Evolutionary conservation across 176 grass and related monocot species (phyloP).

Genomic region (Carex scoparia): DNA sequence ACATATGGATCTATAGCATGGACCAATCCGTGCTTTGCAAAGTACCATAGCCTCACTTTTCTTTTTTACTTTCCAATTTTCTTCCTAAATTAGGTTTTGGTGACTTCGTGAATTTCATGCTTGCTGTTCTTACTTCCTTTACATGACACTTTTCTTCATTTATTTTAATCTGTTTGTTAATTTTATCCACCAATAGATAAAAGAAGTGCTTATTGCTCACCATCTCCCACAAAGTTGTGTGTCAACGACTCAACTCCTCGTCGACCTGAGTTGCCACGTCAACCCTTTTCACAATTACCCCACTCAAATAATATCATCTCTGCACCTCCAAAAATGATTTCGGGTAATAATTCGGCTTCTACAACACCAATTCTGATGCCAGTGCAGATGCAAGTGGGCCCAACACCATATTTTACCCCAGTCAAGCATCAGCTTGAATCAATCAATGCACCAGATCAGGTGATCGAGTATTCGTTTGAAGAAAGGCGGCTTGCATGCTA

Average conservation of each 20-base stretch:
- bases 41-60: neutral
- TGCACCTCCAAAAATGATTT: slow-evolving; percentile 17
- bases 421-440: slow-evolving; percentile 13
- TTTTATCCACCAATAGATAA: slow-evolving; percentile 34
- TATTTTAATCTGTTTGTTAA: neutral
- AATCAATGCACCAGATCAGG: slow-evolving; percentile 25
- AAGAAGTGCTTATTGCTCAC: slow-evolving; percentile 48
- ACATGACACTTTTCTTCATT: neutral
- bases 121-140: neutral
- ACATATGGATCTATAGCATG: too few species aligned
- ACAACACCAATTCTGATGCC: slow-evolving; percentile 43
- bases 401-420: slow-evolving; percentile 35
- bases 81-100: neutral
- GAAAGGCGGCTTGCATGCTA: slow-evolving; percentile 59
- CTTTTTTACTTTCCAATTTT: neutral
- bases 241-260: slow-evolving; percentile 42
- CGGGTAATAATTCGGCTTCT: slow-evolving; percentile 19
- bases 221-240: slow-evolving; percentile 51
- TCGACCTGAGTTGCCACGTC: slow-evolving; percentile 51
- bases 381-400: slow-evolving; percentile 51
- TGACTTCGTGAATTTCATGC: neutral
- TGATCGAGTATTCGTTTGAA: slow-evolving; percentile 71
- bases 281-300: slow-evolving; percentile 60
- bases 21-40: too few species aligned
- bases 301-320: slow-evolving; percentile 35